Conservation (phyloP, 148 eudicot species). For the Rhododendron molle region DNA sequence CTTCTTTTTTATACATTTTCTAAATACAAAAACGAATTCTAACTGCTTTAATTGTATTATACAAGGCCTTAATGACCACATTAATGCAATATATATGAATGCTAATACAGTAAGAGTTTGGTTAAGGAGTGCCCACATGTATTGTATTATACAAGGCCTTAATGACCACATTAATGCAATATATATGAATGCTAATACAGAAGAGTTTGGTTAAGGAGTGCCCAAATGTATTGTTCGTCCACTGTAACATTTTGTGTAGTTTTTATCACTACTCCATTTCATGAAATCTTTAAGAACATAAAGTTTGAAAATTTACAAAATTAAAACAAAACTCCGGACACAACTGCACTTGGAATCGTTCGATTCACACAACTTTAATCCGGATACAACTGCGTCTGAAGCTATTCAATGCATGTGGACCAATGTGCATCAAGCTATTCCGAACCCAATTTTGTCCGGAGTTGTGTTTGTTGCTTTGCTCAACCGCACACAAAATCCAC, state of each 20-base stretch:
- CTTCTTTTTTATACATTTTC: not conserved
- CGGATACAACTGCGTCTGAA: not conserved
- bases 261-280: not conserved
- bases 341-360: no score
- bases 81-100: not conserved
- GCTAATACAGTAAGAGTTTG: no score
- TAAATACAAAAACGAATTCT: not conserved
- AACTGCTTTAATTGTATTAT: not conserved
- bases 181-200: no score
- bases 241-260: not conserved
- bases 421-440: no score
- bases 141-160: no score
- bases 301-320: no score
- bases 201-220: no score
- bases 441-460: no score
- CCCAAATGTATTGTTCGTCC: no score
- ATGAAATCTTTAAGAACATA: not conserved
- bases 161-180: no score
- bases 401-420: not conserved
- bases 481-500: not conserved
- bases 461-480: not conserved
- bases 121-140: no score
- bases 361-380: no score
- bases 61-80: not conserved
- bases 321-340: not conserved